Evolutionary conservation across 164 flowering plant genomes (phyloP).

Genomic region (Chimonanthus praecox): DNA sequence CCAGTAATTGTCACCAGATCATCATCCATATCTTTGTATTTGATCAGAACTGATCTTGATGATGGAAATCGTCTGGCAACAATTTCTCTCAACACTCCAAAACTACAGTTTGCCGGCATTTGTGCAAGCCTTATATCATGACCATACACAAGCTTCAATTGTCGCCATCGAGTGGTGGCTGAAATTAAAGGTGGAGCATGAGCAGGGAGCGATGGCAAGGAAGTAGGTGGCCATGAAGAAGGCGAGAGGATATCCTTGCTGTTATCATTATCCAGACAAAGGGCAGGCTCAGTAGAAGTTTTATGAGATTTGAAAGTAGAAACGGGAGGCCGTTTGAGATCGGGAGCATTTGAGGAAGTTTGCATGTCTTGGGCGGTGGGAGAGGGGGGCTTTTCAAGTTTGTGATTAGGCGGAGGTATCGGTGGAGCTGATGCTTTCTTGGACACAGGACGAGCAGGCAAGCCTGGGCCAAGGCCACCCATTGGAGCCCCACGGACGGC

Average conservation of each 20-base stretch:
- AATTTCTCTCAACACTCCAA: slow-evolving; percentile 65
- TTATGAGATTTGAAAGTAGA: slow-evolving; percentile 51
- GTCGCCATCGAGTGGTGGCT: slow-evolving; percentile 47
- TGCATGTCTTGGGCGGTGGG: slow-evolving; percentile 14
- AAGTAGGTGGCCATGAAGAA: neutral
- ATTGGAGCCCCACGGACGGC: slow-evolving; percentile 92
- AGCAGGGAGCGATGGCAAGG: slow-evolving; percentile 5
- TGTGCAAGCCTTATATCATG: slow-evolving; percentile 92
- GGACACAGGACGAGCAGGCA: slow-evolving; percentile 74
- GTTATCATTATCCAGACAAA: slow-evolving; percentile 16
- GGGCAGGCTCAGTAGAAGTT: slow-evolving; percentile 22
- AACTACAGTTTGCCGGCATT: slow-evolving; percentile 81
- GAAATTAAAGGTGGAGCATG: slow-evolving; percentile 18
- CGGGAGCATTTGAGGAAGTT: slow-evolving; percentile 33
- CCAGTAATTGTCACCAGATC: slow-evolving; percentile 92
- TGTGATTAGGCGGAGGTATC: slow-evolving; percentile 20
- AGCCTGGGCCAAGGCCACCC: slow-evolving; percentile 82
- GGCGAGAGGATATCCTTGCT: slow-evolving; percentile 28
- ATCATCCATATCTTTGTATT: slow-evolving; percentile 87
- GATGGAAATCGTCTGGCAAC: slow-evolving; percentile 75
- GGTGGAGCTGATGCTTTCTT: slow-evolving; percentile 37
- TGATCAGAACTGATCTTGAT: slow-evolving; percentile 79
- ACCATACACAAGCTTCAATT: slow-evolving; percentile 88
- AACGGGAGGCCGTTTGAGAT: slow-evolving; percentile 40
- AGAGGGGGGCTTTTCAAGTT: slow-evolving; percentile 31